Conservation (phyloP, 257 asterid genomes). For the Anisodus tanguticus region DNA sequence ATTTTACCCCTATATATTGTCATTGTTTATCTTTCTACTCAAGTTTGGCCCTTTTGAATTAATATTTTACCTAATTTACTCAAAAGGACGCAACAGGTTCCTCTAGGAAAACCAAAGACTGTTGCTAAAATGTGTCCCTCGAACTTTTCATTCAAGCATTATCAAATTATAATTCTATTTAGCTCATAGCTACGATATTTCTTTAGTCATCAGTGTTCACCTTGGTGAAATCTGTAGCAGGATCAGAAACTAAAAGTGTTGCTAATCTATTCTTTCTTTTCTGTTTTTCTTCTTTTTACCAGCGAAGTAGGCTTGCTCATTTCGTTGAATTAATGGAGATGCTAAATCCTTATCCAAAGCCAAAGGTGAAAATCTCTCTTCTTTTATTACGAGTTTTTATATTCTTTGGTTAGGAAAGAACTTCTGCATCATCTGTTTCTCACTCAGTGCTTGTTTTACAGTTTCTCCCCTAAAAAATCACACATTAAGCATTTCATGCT, state of each 20-base stretch:
- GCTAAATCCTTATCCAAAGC: slow-evolving; percentile 80
- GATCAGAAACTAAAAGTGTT: slow-evolving; percentile 18
- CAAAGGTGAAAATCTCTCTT: slow-evolving; percentile 55
- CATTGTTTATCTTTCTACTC: slow-evolving; percentile 6
- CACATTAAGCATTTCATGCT: slow-evolving; percentile 19
- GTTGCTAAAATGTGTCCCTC: slow-evolving; percentile 8
- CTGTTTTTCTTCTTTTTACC: slow-evolving; percentile 35
- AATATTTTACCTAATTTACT: neutral
- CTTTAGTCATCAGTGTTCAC: neutral
- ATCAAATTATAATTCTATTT: neutral
- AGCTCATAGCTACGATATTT: neutral
- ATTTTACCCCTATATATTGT: neutral
- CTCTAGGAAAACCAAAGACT: neutral
- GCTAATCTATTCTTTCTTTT: slow-evolving; percentile 2
- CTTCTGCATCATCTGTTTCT: neutral
- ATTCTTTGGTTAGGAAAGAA: neutral
- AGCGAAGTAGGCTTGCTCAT: slow-evolving; percentile 86
- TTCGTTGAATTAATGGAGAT: slow-evolving; percentile 92
- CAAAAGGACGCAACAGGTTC: neutral
- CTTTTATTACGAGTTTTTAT: neutral
- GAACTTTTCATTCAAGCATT: neutral
- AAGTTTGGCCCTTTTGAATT: neutral
- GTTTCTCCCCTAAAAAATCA: neutral
- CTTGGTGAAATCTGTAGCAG: neutral
- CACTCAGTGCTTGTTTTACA: slow-evolving; percentile 1